A percentile compares a stretch with the other conserved stretches of the same genome.
Conservation (phyloP, 179 eudicot genomes). For the Pouteria campechiana region DNA sequence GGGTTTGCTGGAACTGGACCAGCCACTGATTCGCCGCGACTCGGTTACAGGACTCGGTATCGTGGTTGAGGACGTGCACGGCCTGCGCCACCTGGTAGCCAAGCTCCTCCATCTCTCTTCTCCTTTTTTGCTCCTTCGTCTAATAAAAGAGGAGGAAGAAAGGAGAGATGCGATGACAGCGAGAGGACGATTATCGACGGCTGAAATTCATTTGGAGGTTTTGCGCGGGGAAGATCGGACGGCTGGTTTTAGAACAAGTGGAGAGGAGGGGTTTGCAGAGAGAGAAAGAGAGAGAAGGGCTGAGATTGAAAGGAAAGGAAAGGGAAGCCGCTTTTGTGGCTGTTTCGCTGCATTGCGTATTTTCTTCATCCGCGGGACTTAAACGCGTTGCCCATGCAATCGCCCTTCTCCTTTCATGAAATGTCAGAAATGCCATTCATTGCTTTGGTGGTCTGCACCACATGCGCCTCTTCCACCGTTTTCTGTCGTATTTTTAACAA, state of each 20-base stretch:
- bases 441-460: too few species aligned
- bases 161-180: background rate
- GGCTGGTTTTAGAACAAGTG: background rate
- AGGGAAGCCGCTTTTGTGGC: too few species aligned
- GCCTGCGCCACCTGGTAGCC: slow-evolving; percentile 78
- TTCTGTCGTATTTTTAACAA: too few species aligned
- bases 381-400: too few species aligned
- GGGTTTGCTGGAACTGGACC: slow-evolving; percentile 80
- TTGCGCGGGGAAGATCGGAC: slow-evolving; percentile 21
- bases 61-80: slow-evolving; percentile 79
- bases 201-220: slow-evolving; percentile 12
- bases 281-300: too few species aligned
- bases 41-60: slow-evolving; percentile 69
- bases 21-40: slow-evolving; percentile 95
- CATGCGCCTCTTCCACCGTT: too few species aligned
- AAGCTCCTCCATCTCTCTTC: slow-evolving; percentile 45
- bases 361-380: too few species aligned
- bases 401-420: too few species aligned
- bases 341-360: too few species aligned
- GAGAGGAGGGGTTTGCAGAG: too few species aligned
- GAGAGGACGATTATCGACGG: slow-evolving; percentile 15
- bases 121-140: background rate
- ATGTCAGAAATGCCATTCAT: too few species aligned
- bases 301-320: background rate
- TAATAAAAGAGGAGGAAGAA: background rate